Evolutionary conservation across 495 filamentous ascomycete species (phyloP).

Genomic region (Lophium mytilinum): DNA sequence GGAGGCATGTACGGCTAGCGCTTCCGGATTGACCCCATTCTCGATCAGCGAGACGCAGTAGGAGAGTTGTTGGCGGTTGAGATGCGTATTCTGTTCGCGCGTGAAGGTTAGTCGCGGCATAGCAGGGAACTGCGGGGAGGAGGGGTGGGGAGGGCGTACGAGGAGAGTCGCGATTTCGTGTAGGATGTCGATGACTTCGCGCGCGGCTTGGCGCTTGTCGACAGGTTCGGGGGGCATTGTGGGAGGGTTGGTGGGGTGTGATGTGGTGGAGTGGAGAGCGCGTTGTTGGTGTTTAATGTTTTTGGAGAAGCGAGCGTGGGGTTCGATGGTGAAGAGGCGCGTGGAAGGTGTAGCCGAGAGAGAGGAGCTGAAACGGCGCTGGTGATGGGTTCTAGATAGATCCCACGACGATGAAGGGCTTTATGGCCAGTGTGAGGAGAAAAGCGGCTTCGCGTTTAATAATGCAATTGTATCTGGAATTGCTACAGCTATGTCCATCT

Average conservation of each 20-base stretch:
- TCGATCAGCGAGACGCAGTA: slow-evolving; percentile 94
- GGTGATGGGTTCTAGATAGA: too few species aligned
- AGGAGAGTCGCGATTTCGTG: slow-evolving; percentile 88
- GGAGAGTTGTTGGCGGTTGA: slow-evolving; percentile 82
- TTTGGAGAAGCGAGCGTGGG: too few species aligned
- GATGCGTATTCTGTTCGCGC: slow-evolving; percentile 72
- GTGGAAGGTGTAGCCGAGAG: too few species aligned
- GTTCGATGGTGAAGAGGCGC: too few species aligned
- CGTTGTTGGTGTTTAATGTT: too few species aligned
- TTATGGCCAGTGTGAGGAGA: too few species aligned
- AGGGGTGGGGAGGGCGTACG: slow-evolving; percentile 40
- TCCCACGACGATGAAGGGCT: too few species aligned
- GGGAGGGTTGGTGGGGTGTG: background rate
- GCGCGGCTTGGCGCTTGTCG: slow-evolving; percentile 81
- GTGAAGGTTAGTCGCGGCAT: background rate
- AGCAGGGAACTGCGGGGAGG: background rate
- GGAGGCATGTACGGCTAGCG: slow-evolving; percentile 62
- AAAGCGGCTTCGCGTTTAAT: too few species aligned
- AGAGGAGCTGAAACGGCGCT: too few species aligned
- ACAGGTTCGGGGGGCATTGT: slow-evolving; percentile 26
- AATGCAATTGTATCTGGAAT: too few species aligned
- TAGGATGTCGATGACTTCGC: slow-evolving; percentile 91
- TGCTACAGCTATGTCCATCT: too few species aligned
- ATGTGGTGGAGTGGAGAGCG: too few species aligned
- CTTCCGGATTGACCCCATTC: slow-evolving; percentile 95